phyloP scores from a whole-genome alignment of 371 early-diverging fungal species.

The Zychaea mexicana region DNA sequence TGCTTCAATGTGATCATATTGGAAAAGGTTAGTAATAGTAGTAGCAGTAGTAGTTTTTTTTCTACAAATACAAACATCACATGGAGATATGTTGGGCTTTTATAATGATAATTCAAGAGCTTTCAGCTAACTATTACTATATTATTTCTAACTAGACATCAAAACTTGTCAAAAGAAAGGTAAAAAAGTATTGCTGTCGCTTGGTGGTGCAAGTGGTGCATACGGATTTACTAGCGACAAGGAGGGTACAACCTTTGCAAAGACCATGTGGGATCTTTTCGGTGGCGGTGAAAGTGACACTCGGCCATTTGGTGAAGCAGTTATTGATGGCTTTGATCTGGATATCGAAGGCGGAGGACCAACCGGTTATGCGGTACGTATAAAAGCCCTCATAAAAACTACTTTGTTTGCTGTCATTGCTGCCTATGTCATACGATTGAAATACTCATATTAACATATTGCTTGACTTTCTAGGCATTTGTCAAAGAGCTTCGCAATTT shows the following conservation, averaged over 20 bases:
- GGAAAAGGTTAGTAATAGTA: constrained; percentile 24
- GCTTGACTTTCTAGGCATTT: constrained; percentile 9
- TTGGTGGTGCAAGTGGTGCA: constrained; percentile 67
- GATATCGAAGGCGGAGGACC: constrained; percentile 69
- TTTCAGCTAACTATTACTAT: no score
- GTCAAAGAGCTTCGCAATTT: constrained; percentile 17
- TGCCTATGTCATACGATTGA: no score
- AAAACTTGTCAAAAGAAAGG: constrained; percentile 53
- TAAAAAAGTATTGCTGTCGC: constrained; percentile 54
- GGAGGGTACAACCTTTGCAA: constrained; percentile 55
- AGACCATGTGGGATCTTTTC: constrained; percentile 63
- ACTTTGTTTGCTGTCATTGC: constrained; percentile 16
- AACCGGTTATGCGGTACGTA: constrained; percentile 52
- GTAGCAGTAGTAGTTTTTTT: background rate
- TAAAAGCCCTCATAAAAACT: no score
- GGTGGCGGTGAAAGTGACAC: constrained; percentile 50
- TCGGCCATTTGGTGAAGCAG: constrained; percentile 67
- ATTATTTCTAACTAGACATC: constrained; percentile 37
- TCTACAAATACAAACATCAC: background rate
- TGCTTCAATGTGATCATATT: constrained; percentile 56
- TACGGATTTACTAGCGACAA: constrained; percentile 48
- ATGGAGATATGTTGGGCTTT: constrained; percentile 9
- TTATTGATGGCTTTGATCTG: constrained; percentile 72
- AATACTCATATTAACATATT: background rate
- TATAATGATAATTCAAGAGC: background rate